Conservation (phyloP, 176 grass and related monocot genomes). For the Oryza punctata region DNA sequence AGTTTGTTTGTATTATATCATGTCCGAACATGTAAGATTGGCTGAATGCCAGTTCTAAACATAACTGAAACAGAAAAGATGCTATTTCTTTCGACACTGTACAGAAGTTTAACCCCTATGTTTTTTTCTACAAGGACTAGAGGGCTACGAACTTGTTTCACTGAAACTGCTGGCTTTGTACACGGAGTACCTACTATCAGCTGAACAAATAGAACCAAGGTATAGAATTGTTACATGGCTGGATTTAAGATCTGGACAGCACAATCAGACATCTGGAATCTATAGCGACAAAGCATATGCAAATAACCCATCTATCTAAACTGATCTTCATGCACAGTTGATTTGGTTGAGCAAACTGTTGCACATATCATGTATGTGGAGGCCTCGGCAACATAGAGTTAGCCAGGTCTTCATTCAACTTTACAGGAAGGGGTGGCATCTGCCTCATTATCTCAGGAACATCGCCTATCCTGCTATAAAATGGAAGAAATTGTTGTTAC, state of each 20-base stretch:
- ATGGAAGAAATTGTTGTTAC: not conserved
- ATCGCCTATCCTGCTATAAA: conserved; percentile 67
- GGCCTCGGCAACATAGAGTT: conserved; percentile 62
- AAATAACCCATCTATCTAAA: conserved; percentile 22
- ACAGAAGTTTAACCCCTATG: conserved; percentile 40
- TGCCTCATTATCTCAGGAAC: conserved; percentile 89
- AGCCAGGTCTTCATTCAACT: conserved; percentile 83
- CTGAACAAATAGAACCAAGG: conserved; percentile 42
- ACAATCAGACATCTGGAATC: conserved; percentile 6
- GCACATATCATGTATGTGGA: conserved; percentile 23
- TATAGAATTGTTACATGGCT: conserved; percentile 10
- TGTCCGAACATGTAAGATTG: not conserved
- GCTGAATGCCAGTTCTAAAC: not conserved
- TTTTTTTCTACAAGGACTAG: conserved; percentile 34
- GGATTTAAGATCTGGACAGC: conserved; percentile 30
- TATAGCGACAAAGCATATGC: conserved; percentile 9
- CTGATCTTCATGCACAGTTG: not conserved
- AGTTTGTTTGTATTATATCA: not conserved
- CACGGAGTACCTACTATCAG: conserved; percentile 31
- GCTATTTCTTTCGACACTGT: conserved; percentile 40
- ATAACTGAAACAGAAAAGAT: not conserved
- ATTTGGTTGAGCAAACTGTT: not conserved
- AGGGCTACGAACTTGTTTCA: conserved; percentile 8
- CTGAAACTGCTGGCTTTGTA: conserved; percentile 33
- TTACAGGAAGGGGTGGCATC: conserved; percentile 83